phyloP scores from a whole-genome alignment of 169 alveolate species.

The Plasmodium malariae region DNA sequence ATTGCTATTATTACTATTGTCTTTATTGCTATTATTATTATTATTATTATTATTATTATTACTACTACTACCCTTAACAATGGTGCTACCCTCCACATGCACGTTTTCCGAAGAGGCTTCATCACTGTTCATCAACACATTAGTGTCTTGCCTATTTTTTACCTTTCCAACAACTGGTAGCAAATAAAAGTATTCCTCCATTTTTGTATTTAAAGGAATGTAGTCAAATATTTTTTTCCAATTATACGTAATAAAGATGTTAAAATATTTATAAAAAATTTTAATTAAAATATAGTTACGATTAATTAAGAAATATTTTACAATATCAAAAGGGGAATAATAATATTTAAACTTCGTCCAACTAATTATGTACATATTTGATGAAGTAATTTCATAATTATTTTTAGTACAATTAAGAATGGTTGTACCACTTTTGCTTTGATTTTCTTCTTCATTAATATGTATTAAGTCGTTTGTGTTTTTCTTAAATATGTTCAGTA shows the following conservation, averaged over 20 bases:
- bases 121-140: no score
- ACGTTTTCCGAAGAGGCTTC: no score
- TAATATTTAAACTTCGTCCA: slow-evolving; percentile 75
- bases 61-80: no score
- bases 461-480: slow-evolving; percentile 23
- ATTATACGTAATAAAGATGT: slow-evolving; percentile 30
- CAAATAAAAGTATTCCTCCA: slow-evolving; percentile 38
- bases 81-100: no score
- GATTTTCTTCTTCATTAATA: neutral
- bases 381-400: neutral
- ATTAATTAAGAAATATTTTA: slow-evolving; percentile 62
- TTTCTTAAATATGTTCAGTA: slow-evolving; percentile 52
- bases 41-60: neutral
- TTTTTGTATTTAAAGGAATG: slow-evolving; percentile 41
- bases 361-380: slow-evolving; percentile 31
- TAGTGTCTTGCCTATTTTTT: neutral
- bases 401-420: neutral
- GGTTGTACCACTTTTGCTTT: neutral
- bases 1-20: neutral
- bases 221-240: slow-evolving; percentile 54
- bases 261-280: slow-evolving; percentile 69
- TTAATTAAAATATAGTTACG: slow-evolving; percentile 48
- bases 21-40: neutral
- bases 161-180: slow-evolving; percentile 12
- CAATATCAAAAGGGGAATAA: slow-evolving; percentile 64